Conservation (phyloP, 176 grass and related monocot genomes). For the Neostapfia colusana region DNA sequence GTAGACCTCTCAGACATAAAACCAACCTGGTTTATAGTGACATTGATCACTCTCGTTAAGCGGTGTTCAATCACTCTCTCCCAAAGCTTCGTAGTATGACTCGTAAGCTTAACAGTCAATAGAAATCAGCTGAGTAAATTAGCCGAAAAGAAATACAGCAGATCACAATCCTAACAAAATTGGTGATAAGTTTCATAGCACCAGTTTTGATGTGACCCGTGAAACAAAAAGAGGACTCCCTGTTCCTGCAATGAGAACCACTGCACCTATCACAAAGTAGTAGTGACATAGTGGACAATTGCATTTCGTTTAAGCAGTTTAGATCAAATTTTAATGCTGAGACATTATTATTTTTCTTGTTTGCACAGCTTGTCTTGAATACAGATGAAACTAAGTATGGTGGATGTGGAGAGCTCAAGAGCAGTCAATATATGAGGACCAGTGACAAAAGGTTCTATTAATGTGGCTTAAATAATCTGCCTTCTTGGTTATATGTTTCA, state of each 20-base stretch:
- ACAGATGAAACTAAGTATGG: conserved; percentile 87
- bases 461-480: conserved; percentile 18
- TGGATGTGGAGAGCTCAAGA: conserved; percentile 61
- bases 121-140: neutral
- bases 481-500: conserved; percentile 9
- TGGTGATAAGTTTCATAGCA: neutral
- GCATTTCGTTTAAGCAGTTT: neutral
- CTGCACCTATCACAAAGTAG: neutral
- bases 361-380: conserved; percentile 69
- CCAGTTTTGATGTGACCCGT: neutral
- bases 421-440: conserved; percentile 61
- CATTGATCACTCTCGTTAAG: too few relatives aligned
- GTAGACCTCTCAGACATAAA: too few relatives aligned
- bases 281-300: neutral
- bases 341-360: neutral
- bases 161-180: neutral
- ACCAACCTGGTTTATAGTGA: too few relatives aligned
- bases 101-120: neutral
- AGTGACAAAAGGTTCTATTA: conserved; percentile 64
- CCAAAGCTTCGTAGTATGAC: too few relatives aligned
- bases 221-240: neutral
- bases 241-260: neutral
- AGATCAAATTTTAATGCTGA: neutral
- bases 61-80: too few relatives aligned
- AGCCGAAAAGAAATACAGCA: neutral